Conservation (phyloP, 495 filamentous ascomycete species). For the Aspergillus taichungensis region DNA sequence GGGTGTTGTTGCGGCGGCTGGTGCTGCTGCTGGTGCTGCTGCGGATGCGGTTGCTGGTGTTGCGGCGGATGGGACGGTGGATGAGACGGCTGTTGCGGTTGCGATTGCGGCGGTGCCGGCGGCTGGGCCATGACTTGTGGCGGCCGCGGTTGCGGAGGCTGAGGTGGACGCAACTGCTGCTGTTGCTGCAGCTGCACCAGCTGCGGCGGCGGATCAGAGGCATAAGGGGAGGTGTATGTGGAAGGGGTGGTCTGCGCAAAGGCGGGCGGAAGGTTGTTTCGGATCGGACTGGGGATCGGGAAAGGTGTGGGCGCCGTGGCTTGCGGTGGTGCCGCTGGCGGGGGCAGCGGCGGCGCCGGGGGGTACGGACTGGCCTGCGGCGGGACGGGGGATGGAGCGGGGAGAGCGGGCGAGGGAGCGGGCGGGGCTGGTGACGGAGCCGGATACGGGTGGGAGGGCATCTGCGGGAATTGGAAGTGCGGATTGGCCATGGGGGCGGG, state of each 20-base stretch:
- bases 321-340: constrained; percentile 10
- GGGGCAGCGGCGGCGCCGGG: background rate
- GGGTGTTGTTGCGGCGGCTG: constrained; percentile 18
- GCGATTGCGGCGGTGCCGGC: constrained; percentile 19
- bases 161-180: constrained; percentile 21
- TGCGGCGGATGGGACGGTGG: constrained; percentile 13
- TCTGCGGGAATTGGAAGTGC: constrained; percentile 38
- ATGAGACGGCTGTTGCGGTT: constrained; percentile 14
- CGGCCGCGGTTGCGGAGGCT: constrained; percentile 16
- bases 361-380: constrained; percentile 15
- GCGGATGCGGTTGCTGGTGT: constrained; percentile 8
- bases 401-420: constrained; percentile 11
- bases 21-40: constrained; percentile 6
- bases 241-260: constrained; percentile 32
- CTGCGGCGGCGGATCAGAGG: constrained; percentile 31
- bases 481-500: constrained; percentile 25
- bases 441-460: constrained; percentile 26
- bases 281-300: constrained; percentile 33
- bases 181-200: constrained; percentile 21
- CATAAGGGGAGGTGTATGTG: constrained; percentile 36
- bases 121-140: constrained; percentile 17
- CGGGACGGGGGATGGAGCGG: constrained; percentile 10
- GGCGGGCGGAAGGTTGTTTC: constrained; percentile 36
- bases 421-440: constrained; percentile 13
- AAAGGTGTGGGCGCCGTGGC: constrained; percentile 18